Conservation (phyloP, 345 rosid genomes). For the Bretschneidera sinensis region DNA sequence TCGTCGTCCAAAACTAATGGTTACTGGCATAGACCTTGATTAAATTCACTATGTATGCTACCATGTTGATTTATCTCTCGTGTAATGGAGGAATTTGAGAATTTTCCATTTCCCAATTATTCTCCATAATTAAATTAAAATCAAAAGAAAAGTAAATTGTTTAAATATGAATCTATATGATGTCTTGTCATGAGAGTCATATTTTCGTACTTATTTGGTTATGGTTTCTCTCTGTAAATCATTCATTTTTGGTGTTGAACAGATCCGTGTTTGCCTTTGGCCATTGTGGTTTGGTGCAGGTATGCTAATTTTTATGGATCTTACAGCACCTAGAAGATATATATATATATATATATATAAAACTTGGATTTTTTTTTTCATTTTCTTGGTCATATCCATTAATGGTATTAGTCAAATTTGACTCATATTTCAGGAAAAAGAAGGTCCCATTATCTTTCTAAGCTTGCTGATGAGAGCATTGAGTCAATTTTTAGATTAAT, state of each 20-base stretch:
- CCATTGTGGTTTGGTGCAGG: constrained; percentile 76
- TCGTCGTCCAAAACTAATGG: neutral
- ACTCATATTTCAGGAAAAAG: constrained; percentile 43
- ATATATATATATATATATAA: neutral
- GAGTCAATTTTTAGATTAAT: constrained; percentile 36
- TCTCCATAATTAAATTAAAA: neutral
- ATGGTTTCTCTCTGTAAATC: constrained; percentile 15
- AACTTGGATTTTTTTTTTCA: no score
- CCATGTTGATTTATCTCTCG: no score
- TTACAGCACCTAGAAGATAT: constrained; percentile 6
- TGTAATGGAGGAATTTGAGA: no score
- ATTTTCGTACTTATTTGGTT: neutral
- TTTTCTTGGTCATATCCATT: neutral
- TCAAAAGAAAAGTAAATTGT: neutral
- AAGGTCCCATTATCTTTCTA: constrained; percentile 43
- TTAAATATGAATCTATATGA: neutral
- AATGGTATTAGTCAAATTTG: constrained; percentile 9
- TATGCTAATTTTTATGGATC: constrained; percentile 22
- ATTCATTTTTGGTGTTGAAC: constrained; percentile 21
- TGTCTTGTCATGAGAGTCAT: neutral
- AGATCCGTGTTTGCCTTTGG: constrained; percentile 59
- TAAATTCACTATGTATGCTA: neutral
- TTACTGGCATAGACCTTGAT: neutral
- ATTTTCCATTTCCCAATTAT: neutral
- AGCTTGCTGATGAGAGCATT: constrained; percentile 42